Evolutionary conservation across 2,329 filamentous ascomycete species (phyloP).

Genomic region (Sphaceloma murrayae): DNA sequence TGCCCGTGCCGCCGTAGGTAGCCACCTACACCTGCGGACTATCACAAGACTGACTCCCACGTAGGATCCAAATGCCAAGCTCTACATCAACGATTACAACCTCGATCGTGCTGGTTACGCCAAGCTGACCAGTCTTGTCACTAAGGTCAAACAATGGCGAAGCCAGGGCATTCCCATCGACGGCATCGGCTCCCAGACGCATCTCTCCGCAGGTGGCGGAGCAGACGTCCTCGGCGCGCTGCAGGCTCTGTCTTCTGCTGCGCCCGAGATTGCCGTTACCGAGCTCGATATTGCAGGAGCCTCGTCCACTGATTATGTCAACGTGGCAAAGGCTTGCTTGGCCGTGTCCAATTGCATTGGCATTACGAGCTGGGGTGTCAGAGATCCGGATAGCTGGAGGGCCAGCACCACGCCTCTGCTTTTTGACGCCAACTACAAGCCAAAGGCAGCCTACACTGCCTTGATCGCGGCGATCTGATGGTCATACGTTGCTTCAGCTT

Average conservation of each 20-base stretch:
- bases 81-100: slow-evolving; percentile 28
- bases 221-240: slow-evolving; percentile 16
- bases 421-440: slow-evolving; percentile 35
- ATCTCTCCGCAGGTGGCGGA: slow-evolving; percentile 34
- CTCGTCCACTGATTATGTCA: slow-evolving; percentile 42
- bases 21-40: too few relatives aligned
- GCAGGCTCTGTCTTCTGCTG: slow-evolving; percentile 36
- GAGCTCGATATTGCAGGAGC: slow-evolving; percentile 52
- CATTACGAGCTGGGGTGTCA: slow-evolving; percentile 42
- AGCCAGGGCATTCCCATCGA: slow-evolving; percentile 27
- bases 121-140: slow-evolving; percentile 22
- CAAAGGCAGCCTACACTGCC: slow-evolving; percentile 38
- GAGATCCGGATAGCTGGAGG: slow-evolving; percentile 23
- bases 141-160: slow-evolving; percentile 23
- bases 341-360: slow-evolving; percentile 32
- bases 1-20: slow-evolving; percentile 17
- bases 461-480: slow-evolving; percentile 8
- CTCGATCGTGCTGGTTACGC: slow-evolving; percentile 22
- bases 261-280: slow-evolving; percentile 51
- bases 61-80: slow-evolving; percentile 22
- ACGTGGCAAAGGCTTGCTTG: slow-evolving; percentile 30
- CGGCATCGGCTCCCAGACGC: slow-evolving; percentile 43
- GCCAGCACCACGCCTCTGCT: slow-evolving; percentile 21
- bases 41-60: neutral
- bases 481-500: too few relatives aligned